These are phyloP conservation scores for Lactarius tabidus DNA, from an alignment of 768 basidiomycete genomes.

Conservation along the genomic window DNA sequence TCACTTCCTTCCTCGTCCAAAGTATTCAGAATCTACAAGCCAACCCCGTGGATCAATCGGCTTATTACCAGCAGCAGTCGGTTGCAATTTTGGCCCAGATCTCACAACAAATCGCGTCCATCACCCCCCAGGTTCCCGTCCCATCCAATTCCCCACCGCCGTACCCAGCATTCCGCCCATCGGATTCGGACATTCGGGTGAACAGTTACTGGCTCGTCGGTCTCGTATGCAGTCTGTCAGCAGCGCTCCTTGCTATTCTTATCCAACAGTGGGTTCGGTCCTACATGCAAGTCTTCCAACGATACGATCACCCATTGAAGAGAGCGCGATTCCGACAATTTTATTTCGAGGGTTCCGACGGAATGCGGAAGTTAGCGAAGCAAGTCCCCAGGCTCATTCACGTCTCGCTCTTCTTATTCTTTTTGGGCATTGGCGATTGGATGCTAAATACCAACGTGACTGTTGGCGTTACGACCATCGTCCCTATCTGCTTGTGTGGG, in stretches of 20 bases:
- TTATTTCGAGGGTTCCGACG: conserved; percentile 37
- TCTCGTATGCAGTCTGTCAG: conserved; percentile 38
- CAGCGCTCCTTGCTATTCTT: conserved; percentile 44
- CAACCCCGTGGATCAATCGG: background rate
- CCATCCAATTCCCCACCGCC: background rate
- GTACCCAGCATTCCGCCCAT: conserved; percentile 21
- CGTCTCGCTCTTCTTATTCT: conserved; percentile 47
- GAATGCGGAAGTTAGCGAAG: conserved; percentile 40
- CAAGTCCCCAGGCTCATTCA: conserved; percentile 46
- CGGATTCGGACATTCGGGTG: conserved; percentile 35
- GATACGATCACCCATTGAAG: conserved; percentile 30
- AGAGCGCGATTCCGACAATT: conserved; percentile 42
- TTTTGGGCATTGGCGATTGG: conserved; percentile 45
- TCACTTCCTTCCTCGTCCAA: conserved; percentile 14
- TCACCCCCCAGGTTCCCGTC: no score
- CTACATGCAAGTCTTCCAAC: conserved; percentile 32
- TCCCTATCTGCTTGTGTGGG: conserved; percentile 14
- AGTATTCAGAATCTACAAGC: conserved; percentile 10
- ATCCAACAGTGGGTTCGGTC: conserved; percentile 48
- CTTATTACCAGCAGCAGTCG: background rate
- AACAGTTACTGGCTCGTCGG: conserved; percentile 42
- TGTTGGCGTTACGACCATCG: conserved; percentile 9
- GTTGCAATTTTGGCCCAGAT: conserved; percentile 11
- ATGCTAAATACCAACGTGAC: conserved; percentile 31
- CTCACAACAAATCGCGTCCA: conserved; percentile 17